Evolutionary conservation across 805 yeast genomes (phyloP).

Genomic region (Hanseniaspora guilliermondii): DNA sequence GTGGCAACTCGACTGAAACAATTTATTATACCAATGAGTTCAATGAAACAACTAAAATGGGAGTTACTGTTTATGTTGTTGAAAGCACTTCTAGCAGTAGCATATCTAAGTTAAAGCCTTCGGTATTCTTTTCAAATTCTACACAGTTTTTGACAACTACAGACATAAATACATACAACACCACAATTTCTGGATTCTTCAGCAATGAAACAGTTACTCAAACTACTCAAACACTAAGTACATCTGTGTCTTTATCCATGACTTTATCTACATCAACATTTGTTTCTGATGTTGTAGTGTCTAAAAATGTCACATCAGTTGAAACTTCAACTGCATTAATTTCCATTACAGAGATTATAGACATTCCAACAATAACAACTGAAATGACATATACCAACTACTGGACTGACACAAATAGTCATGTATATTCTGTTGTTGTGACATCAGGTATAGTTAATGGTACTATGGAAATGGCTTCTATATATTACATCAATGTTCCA

Average conservation of each 20-base stretch:
- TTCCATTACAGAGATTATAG: not conserved
- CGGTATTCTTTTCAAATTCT: not conserved
- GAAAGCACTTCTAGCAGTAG: not conserved
- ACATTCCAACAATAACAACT: not conserved
- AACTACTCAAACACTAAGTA: not conserved
- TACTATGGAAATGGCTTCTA: not conserved
- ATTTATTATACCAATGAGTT: not conserved
- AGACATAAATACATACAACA: not conserved
- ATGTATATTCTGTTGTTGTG: not conserved
- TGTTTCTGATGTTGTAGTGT: not conserved
- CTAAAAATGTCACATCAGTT: not conserved
- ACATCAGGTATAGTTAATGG: constrained; percentile 4
- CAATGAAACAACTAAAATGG: not conserved
- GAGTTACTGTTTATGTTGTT: not conserved
- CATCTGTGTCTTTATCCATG: not conserved
- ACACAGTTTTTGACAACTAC: not conserved
- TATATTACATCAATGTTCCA: constrained; percentile 11
- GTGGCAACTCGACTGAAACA: not conserved
- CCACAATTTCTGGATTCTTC: not conserved
- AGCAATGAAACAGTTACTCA: not conserved
- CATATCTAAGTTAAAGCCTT: not conserved
- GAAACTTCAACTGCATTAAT: not conserved
- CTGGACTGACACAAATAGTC: not conserved
- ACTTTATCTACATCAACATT: not conserved
- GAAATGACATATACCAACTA: not conserved